Base-by-base conservation (phyloP, 108 stramenopile species). In the Epipyxis sp. region DNA sequence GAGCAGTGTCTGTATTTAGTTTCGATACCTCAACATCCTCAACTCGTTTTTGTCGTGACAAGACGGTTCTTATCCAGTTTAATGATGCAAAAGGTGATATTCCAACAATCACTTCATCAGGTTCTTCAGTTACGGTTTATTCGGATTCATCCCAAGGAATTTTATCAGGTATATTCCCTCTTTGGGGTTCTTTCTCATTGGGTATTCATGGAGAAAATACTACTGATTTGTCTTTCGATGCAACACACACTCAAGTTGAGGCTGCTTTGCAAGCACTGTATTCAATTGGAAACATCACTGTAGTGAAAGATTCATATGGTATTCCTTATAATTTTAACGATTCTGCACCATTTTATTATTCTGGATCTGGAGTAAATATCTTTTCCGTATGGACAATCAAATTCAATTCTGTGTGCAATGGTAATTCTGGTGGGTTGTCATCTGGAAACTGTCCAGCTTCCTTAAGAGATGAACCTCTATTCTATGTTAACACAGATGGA, bases 111-210 rank as follows among this genome's bases (percentile, higher is more conserved):
- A 27, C 62, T 2, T 35, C 62, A 20, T 59, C 58, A 10, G 20
- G 29, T 20, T 13, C 40, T 16, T 68, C 65, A 16, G 65, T 25
- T 68, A n/a, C n/a, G n/a, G n/a, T n/a, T n/a, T n/a, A n/a, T n/a
- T n/a, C n/a, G n/a, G n/a, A 42, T 74, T 6, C 37, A 34, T 37
- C 3, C 25, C n/a, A 54, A 3, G 71, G 71, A 43, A 27, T 72
- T 34, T 50, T 86, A 27, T 44, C 57, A 2, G 86, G 86, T 27
- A 44, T 82, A 10, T 77, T 78, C n/a, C 87, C 86, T 0, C 40
- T 85, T 0, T 87, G 85, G 85, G 89, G 87, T 10, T 81, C 85
- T 0, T 89, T 89, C 46, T 62, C 62, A 6, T 61, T 88, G 16
- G 25, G 1, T 6, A 85, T 59, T 45, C 74, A 67, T 34, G 85